Conservation (phyloP, 225 moss, liverwort and hornwort genomes). For the Anthoceros angustus region DNA sequence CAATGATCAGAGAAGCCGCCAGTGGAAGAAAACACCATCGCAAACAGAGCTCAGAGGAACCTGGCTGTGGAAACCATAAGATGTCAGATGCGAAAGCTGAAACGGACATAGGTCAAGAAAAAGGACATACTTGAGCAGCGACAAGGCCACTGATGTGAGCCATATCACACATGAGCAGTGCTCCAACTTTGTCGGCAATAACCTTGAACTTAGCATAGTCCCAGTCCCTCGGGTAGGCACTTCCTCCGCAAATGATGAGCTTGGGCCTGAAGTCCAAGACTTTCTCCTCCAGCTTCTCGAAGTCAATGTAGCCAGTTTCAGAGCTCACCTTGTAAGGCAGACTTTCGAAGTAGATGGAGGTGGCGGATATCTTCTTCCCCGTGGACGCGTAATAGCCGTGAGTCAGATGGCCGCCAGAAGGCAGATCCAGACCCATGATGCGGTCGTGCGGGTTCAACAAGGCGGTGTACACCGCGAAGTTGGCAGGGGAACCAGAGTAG, state of each 20-base stretch:
- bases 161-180: conserved; percentile 89
- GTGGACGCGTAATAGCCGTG: conserved; percentile 82
- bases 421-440: conserved; percentile 49
- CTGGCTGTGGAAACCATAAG: not conserved
- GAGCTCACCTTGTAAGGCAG: conserved; percentile 93
- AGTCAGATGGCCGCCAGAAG: conserved; percentile 57
- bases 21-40: not conserved
- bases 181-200: conserved; percentile 78
- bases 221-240: conserved; percentile 90
- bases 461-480: conserved; percentile 52
- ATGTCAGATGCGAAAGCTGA: not conserved
- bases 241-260: conserved; percentile 88
- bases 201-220: conserved; percentile 48
- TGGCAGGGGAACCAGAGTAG: conserved; percentile 43
- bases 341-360: conserved; percentile 91
- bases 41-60: not conserved
- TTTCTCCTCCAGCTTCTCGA: conserved; percentile 93
- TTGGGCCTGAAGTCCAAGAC: conserved; percentile 81
- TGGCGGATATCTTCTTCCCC: conserved; percentile 95
- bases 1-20: not conserved
- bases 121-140: conserved; percentile 32
- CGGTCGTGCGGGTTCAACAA: conserved; percentile 48
- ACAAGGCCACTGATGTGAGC: conserved; percentile 86
- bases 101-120: not conserved
- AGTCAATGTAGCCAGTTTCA: conserved; percentile 69